Evolutionary conservation across 768 basidiomycete species (phyloP), one percentile per base, ranked within the genome.

Genomic region (Mycena alexandri): DNA sequence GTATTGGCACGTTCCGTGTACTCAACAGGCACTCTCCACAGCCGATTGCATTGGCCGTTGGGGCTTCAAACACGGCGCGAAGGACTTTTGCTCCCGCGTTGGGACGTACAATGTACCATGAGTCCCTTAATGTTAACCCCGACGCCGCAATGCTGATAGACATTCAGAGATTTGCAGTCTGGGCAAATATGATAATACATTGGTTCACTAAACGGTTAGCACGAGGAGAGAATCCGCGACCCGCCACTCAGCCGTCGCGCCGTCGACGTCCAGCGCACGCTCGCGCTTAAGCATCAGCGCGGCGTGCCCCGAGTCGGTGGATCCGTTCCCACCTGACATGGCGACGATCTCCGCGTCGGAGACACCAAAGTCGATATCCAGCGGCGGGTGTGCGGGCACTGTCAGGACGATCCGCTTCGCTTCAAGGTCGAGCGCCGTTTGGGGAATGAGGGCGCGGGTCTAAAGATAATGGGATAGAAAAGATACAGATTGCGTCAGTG

Each of bases 181-280:
- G 29, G 29, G 29, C 6, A 29, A 29, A 29, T n/a, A n/a, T n/a
- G 34, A 36, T 36, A 11, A 38, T 38, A 10, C 38, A 38, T 38
- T 38, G 4, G 29, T 29, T 29, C 29, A 38, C 78, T 69, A 84
- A 10, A 76, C 83, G 54, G 77, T 73, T 16, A 92, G 72, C 6
- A 87, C 75, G 56, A 93, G 74, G 50, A 78, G 67, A 10, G 79
- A 81, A 51, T 90, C 85, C 8, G 79, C 85, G 22, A 92, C 83
- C 38, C 80, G 82, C 92, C 93, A 94, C 75, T 92, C 89, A 9
- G 90, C 91, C 51, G 74, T 79, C 0, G 91, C 91, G 2, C 72
- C 75, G 24, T 92, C 90, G 0, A 92, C 86, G 63, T 91, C 83
- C 17, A 93, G 82, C 43, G 83, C 81, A 7, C 88, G 80, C 72